Base-by-base conservation (phyloP, 2,329 filamentous ascomycete genomes). In the Elsinoe perseae region DNA sequence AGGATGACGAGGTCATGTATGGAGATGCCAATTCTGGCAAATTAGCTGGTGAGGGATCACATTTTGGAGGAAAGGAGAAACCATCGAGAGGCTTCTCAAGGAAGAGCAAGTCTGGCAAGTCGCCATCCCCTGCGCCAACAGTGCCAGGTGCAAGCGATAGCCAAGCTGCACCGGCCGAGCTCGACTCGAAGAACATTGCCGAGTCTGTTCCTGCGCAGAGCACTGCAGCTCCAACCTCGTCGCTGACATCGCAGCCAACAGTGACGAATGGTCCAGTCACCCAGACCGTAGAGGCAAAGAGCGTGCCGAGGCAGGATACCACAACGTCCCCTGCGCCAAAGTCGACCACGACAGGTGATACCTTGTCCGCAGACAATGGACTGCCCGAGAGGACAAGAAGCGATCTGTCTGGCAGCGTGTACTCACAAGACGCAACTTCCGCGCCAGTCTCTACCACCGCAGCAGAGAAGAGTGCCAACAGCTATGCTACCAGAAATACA, bases 1-100 rank as follows among this genome's bases (percentile, higher is more conserved):
- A 73, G 62, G 67, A 69, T 54, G 63, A 65, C 25, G 65, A 73
- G 59, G 62, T 67, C 59, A 64, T 72, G 57, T 68, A 70, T 52
- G 65, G 67, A 42, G 61, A 67, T 50, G 60, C 53, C 52, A 59
- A 50, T 25, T 16, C 25, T 57, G 27, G 43, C 25, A 50, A 56
- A 42, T 28, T 61, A 21, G 56, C 58, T 42, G 65, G 63, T 23
- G 61, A 66, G 55, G 64, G 64, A 18, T 63, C 58, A 50, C 64
- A 66, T 56, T 58, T 63, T 48, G 42, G 59, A 30, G 54, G 53
- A 20, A 46, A 44, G 9, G 53, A 56, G 5, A 56, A 56, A 42
- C 40, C 53, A 3, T 48, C 42, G 20, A 34, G 48, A 50, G 44
- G 44, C 14, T 50, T 27, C 56, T 58, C 23, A 53, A 60, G 9